A percentile compares a stretch with the other conserved stretches of the same genome.
Evolutionary conservation across 202 grass and related monocot species (phyloP).

Genomic region (Schoenoplectus triqueter): DNA sequence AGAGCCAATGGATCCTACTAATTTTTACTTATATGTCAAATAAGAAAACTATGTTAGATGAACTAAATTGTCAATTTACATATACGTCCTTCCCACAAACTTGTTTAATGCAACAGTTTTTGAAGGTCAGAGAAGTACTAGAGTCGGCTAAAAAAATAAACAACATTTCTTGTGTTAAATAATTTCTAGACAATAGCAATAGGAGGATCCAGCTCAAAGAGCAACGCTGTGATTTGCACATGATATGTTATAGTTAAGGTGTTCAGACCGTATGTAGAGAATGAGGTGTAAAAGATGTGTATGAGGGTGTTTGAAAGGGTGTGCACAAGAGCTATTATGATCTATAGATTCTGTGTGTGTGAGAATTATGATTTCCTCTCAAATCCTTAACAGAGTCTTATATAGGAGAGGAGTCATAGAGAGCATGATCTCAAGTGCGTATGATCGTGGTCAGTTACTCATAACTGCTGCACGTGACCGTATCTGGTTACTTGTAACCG

Average conservation of each 20-base stretch:
- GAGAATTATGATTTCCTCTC: too few relatives aligned
- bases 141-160: neutral
- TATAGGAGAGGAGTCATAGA: neutral
- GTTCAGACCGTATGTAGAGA: too few relatives aligned
- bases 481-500: too few relatives aligned
- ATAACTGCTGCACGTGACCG: too few relatives aligned
- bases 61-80: neutral
- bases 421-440: neutral
- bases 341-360: neutral
- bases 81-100: neutral
- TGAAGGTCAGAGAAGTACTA: neutral
- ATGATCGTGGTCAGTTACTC: neutral
- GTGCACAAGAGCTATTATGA: too few relatives aligned
- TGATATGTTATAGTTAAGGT: neutral
- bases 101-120: neutral
- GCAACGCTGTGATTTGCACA: neutral
- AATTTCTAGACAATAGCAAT: neutral
- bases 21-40: neutral
- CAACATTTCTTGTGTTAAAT: neutral
- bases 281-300: too few relatives aligned
- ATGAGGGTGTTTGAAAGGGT: too few relatives aligned
- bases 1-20: neutral
- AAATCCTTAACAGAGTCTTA: neutral
- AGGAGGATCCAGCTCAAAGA: neutral
- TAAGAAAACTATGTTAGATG: conserved; percentile 1